Evolutionary conservation across 2,329 filamentous ascomycete species (phyloP).

Genomic region (Cordyceps javanica): DNA sequence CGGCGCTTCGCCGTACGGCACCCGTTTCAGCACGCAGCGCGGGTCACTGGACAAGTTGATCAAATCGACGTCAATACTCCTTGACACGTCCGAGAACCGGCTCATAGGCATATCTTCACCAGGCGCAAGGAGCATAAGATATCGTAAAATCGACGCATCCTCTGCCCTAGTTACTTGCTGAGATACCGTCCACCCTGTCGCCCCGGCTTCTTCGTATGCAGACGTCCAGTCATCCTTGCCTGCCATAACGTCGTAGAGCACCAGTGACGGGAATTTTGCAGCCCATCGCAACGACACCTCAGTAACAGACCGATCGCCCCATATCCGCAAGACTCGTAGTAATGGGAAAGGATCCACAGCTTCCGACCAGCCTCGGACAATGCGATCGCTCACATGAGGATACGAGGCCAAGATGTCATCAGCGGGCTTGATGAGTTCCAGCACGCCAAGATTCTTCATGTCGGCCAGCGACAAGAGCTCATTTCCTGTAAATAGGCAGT

Average conservation of each 20-base stretch:
- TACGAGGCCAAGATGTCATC: constrained; percentile 24
- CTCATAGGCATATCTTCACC: constrained; percentile 20
- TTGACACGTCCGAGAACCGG: constrained; percentile 22
- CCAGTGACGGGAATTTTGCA: constrained; percentile 37
- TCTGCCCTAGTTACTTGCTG: constrained; percentile 20
- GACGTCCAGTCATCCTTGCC: constrained; percentile 30
- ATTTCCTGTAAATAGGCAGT: constrained; percentile 27
- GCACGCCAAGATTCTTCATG: constrained; percentile 40
- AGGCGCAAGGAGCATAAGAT: constrained; percentile 30
- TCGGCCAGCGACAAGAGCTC: constrained; percentile 36
- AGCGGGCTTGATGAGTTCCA: constrained; percentile 39
- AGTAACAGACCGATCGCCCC: constrained; percentile 35
- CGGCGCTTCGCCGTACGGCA: constrained; percentile 24
- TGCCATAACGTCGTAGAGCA: constrained; percentile 37
- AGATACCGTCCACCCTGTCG: constrained; percentile 30
- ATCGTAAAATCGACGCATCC: constrained; percentile 26
- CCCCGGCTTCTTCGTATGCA: constrained; percentile 18
- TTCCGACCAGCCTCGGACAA: constrained; percentile 41
- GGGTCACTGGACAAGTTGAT: constrained; percentile 28
- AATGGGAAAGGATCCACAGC: constrained; percentile 37
- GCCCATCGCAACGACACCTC: constrained; percentile 35
- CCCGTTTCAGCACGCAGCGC: constrained; percentile 27
- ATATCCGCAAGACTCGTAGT: constrained; percentile 41
- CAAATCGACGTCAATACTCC: constrained; percentile 30
- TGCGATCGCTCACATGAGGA: constrained; percentile 35